Percentiles rank a stretch among this genome's conserved stretches.
Conservation (phyloP, 2,329 filamentous ascomycete genomes). For the Xylaria sp. region DNA sequence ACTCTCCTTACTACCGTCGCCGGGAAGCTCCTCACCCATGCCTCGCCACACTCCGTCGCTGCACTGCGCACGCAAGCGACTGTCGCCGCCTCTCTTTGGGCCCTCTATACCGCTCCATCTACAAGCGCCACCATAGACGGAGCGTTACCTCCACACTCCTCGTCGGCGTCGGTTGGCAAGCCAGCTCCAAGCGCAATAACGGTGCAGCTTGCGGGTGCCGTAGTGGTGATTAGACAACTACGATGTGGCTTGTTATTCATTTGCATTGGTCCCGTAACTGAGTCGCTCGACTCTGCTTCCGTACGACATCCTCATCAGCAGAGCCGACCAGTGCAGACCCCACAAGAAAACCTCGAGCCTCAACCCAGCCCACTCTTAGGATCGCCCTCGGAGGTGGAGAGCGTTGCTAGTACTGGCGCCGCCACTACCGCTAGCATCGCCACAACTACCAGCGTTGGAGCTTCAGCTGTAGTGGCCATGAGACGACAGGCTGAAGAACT, state of each 20-base stretch:
- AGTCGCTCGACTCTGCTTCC: slow-evolving; percentile 36
- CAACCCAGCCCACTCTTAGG: slow-evolving; percentile 51
- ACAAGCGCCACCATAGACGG: slow-evolving; percentile 56
- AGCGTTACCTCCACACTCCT: slow-evolving; percentile 52
- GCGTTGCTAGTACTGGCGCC: slow-evolving; percentile 58
- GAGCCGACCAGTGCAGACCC: slow-evolving; percentile 42
- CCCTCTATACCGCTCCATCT: slow-evolving; percentile 62
- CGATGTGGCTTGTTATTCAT: slow-evolving; percentile 71
- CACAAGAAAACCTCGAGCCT: slow-evolving; percentile 39
- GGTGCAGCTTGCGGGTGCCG: slow-evolving; percentile 67
- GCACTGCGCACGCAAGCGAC: slow-evolving; percentile 71
- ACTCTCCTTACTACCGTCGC: slow-evolving; percentile 69
- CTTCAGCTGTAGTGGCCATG: slow-evolving; percentile 62
- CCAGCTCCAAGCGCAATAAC: slow-evolving; percentile 59
- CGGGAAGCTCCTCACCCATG: slow-evolving; percentile 72
- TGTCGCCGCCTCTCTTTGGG: slow-evolving; percentile 71
- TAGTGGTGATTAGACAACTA: slow-evolving; percentile 68
- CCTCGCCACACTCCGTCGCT: slow-evolving; percentile 65
- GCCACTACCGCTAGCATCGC: slow-evolving; percentile 57
- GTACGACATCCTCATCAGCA: slow-evolving; percentile 39
- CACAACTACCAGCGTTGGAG: slow-evolving; percentile 52
- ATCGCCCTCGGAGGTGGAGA: slow-evolving; percentile 59
- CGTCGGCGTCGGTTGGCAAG: slow-evolving; percentile 28
- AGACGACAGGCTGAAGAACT: slow-evolving; percentile 69
- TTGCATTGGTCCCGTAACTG: slow-evolving; percentile 59